phyloP scores from a whole-genome alignment of 1,284 basidiomycete species.

The Cutaneotrichosporon cutaneum region DNA sequence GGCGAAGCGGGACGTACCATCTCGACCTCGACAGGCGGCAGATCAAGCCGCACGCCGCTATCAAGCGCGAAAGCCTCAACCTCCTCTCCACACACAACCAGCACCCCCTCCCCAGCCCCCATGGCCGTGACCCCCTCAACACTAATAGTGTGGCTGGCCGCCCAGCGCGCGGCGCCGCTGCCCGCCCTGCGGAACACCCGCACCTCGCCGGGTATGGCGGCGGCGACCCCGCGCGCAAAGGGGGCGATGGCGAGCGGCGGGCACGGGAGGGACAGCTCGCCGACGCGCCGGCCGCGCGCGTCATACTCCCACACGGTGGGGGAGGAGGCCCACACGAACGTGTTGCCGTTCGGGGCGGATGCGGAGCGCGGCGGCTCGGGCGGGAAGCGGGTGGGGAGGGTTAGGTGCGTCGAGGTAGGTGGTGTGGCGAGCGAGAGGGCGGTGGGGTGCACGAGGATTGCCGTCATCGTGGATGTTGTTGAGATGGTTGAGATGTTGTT shows the following conservation, averaged over 20 bases:
- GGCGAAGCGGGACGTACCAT: conserved; percentile 7
- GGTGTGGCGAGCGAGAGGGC: not conserved
- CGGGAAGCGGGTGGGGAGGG: conserved; percentile 27
- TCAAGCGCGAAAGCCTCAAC: conserved; percentile 6
- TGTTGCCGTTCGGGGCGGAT: conserved; percentile 10
- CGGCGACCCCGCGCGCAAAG: conserved; percentile 5
- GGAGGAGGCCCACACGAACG: conserved; percentile 18
- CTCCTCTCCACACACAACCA: conserved; percentile 10
- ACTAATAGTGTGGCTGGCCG: not conserved
- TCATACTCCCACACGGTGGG: conserved; percentile 32
- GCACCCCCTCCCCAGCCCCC: not conserved
- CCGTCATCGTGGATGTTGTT: not conserved
- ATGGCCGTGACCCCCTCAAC: not conserved
- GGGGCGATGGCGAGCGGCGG: not conserved
- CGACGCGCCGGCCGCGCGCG: conserved; percentile 22
- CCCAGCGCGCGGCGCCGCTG: conserved; percentile 7
- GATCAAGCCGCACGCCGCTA: not conserved
- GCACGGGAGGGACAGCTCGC: conserved; percentile 17
- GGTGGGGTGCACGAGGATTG: conserved; percentile 16
- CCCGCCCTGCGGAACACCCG: conserved; percentile 12
- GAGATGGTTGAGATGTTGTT: not conserved
- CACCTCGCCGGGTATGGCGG: not conserved
- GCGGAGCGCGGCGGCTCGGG: conserved; percentile 11
- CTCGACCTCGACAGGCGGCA: not conserved
- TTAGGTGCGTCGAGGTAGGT: conserved; percentile 3